Conservation (phyloP, 2,329 filamentous ascomycete species). For the Daldinia sp. region DNA sequence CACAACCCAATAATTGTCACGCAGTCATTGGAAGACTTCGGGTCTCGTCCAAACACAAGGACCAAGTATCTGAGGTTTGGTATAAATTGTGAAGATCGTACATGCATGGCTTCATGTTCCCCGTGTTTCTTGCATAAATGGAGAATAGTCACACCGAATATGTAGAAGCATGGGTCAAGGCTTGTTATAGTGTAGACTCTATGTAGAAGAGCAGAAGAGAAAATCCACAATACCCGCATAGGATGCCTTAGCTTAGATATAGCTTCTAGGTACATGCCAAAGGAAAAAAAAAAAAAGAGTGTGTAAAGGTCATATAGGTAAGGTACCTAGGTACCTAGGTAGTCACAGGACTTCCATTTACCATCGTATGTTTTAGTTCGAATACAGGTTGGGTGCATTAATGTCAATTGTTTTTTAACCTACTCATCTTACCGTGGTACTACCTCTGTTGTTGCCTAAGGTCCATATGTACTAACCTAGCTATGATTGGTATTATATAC, state of each 20-base stretch:
- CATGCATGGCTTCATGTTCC: conserved; percentile 16
- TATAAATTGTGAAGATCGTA: conserved; percentile 17
- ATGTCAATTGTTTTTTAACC: too few species aligned
- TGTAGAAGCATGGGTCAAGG: not conserved
- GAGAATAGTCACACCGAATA: conserved; percentile 30
- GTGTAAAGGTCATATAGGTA: not conserved
- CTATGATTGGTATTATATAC: not conserved
- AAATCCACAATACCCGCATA: conserved; percentile 14
- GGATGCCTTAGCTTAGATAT: not conserved
- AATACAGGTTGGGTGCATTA: not conserved
- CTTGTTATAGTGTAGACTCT: not conserved
- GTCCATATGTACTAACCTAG: not conserved
- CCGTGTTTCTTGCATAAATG: conserved; percentile 26
- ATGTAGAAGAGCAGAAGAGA: not conserved
- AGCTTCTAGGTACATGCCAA: not conserved
- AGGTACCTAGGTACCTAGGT: not conserved
- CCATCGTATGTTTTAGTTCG: not conserved
- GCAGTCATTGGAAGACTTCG: conserved; percentile 10
- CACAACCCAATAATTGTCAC: not conserved
- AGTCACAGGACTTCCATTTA: too few species aligned
- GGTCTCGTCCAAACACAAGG: not conserved
- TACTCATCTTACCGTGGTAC: too few species aligned
- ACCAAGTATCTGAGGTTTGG: not conserved
- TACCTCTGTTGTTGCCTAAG: too few species aligned
- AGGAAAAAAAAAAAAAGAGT: too few species aligned